Conservation (phyloP, 805 yeast genomes). For the Metschnikowia henanensis region DNA sequence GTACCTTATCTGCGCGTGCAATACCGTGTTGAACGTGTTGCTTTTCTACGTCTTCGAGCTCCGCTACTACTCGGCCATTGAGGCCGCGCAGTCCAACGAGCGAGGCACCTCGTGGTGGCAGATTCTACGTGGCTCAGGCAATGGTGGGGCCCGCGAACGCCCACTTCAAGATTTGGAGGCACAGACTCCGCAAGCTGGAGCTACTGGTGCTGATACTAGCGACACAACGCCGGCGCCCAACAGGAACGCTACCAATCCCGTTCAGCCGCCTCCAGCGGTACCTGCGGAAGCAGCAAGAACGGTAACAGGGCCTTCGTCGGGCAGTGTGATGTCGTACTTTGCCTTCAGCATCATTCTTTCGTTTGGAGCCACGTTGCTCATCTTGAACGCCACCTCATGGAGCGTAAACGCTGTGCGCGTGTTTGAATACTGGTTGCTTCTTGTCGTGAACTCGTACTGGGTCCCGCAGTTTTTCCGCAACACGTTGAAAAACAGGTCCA, state of each 20-base stretch:
- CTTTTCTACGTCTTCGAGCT: constrained; percentile 74
- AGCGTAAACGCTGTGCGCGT: constrained; percentile 51
- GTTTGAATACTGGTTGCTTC: constrained; percentile 56
- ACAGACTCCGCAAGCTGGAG: constrained; percentile 3
- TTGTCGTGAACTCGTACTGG: constrained; percentile 73
- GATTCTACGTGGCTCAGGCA: constrained; percentile 56
- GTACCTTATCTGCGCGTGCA: constrained; percentile 66
- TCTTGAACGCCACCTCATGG: constrained; percentile 61
- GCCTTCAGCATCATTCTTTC: constrained; percentile 28
- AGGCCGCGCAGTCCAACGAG: constrained; percentile 71
- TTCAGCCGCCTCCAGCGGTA: background rate
- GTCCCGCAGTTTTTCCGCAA: constrained; percentile 85
- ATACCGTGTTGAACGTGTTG: constrained; percentile 67
- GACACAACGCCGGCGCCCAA: too few species aligned
- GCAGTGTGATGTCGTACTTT: constrained; percentile 22
- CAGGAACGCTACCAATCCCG: background rate
- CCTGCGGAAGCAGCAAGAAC: constrained; percentile 29
- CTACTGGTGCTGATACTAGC: background rate
- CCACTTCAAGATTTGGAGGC: constrained; percentile 7
- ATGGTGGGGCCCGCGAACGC: background rate
- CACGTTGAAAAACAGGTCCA: constrained; percentile 64
- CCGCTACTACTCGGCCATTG: constrained; percentile 67
- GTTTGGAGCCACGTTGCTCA: constrained; percentile 46
- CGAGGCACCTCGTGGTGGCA: constrained; percentile 65
- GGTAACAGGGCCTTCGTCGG: constrained; percentile 5